Evolutionary conservation across 148 eudicot species (phyloP), one percentile per base, ranked within the genome.

Genomic region (Vaccinium myrtillus): DNA sequence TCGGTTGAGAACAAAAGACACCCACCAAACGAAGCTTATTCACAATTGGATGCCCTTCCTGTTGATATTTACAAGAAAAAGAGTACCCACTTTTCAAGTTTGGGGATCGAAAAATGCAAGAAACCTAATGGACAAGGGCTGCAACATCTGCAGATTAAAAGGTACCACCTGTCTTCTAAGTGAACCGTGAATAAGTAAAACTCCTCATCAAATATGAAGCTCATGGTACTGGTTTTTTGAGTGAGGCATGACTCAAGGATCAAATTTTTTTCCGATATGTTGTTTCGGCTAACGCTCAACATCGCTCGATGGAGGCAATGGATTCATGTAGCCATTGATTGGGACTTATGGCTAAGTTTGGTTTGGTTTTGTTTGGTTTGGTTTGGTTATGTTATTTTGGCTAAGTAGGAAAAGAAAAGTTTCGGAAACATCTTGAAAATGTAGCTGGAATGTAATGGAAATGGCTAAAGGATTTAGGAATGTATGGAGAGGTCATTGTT

Each of bases 1-100:
- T 93, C 99, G 27, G 85, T 95, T 89, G 98, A 97, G 77, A 91
- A 90, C 83, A 97, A 94, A 87, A 86, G 25, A 25, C 83, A 81
- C 78, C 73, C 73, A 30, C 81, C 51, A 46, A 88, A 87, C 65
- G 94, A 91, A 71, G 92, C 92, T 77, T 92, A 90, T 87, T 90
- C 95, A 70, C 79, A 63, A 77, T 85, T 87, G 71, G 86, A 88
- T 53, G 86, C 89, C 77, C 85, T 88, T 82, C 87, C 84, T 83
- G 83, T 83, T 78, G 80, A 85, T 88, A 85, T 63, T 77, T 90
- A 79, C 70, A 88, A 86, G 54, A 89, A 12, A 67, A 67, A 86
- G 83, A 86, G 86, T 78, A 89, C 84, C 77, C 86, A 71, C 80
- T 84, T 67, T 58, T 75, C 87, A 63, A 82, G 58, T 81, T 74